Percentiles rank a stretch among this genome's conserved stretches.
These are phyloP conservation scores for Olyra latifolia DNA, from an alignment of 176 grass and related monocot species.

Conservation along the genomic window DNA sequence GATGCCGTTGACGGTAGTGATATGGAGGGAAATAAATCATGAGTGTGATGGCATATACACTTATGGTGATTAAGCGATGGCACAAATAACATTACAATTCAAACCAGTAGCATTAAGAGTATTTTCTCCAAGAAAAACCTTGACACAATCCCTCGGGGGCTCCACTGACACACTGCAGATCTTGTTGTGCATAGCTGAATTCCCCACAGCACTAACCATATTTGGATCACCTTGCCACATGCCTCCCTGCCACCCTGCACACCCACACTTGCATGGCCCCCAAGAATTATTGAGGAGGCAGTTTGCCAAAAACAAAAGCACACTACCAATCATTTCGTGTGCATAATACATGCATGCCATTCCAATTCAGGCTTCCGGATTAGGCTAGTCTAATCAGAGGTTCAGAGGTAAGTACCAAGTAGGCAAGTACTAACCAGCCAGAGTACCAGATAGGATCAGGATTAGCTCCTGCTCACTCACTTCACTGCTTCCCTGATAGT, in stretches of 20 bases:
- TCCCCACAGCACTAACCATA: conserved; percentile 13
- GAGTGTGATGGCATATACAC: no score
- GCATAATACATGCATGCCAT: neutral
- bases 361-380: neutral
- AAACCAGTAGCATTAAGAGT: no score
- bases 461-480: neutral
- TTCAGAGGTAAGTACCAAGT: neutral
- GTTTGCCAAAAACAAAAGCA: neutral
- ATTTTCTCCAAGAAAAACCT: neutral
- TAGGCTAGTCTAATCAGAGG: neutral
- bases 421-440: no score
- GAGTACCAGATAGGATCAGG: neutral
- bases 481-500: neutral
- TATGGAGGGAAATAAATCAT: no score
- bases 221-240: conserved; percentile 32
- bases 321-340: neutral
- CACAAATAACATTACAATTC: no score
- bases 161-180: conserved; percentile 19
- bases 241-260: conserved; percentile 52
- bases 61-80: no score
- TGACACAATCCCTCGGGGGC: neutral
- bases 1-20: no score
- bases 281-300: conserved; percentile 22
- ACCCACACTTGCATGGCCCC: conserved; percentile 8
- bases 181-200: neutral